A percentile compares a stretch with the other conserved stretches of the same genome.
Evolutionary conservation across 352 stramenopile genomes (phyloP).

Genomic region (Halophytophthora batemanensis): DNA sequence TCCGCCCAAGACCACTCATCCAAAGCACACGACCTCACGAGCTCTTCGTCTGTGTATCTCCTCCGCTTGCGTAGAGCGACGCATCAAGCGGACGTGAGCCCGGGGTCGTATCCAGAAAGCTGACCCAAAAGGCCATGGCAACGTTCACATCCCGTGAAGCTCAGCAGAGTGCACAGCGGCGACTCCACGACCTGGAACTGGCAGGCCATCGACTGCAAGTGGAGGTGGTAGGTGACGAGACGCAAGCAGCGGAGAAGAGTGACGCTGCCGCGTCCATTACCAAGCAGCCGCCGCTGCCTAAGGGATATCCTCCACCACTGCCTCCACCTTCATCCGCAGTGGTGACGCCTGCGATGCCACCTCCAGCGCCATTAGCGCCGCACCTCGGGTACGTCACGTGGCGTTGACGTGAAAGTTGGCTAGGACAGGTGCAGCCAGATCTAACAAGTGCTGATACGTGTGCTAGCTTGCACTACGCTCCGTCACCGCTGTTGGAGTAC

Average conservation of each 20-base stretch:
- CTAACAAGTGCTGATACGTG: slow-evolving; percentile 2
- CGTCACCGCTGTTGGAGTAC: slow-evolving; percentile 82
- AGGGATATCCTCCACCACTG: slow-evolving; percentile 30
- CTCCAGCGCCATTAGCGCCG: slow-evolving; percentile 51
- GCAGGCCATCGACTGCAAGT: slow-evolving; percentile 48
- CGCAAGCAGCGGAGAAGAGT: slow-evolving; percentile 2
- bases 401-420: not conserved
- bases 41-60: too few species aligned
- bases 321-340: slow-evolving; percentile 13
- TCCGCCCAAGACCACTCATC: not conserved
- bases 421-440: not conserved
- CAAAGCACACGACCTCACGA: too few species aligned
- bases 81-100: slow-evolving; percentile 31
- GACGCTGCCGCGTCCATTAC: not conserved
- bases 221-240: slow-evolving; percentile 18
- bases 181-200: slow-evolving; percentile 48
- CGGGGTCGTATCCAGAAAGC: slow-evolving; percentile 8
- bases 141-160: slow-evolving; percentile 31
- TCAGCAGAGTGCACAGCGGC: slow-evolving; percentile 34
- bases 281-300: slow-evolving; percentile 26
- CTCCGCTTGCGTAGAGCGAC: slow-evolving; percentile 10
- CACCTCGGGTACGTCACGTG: slow-evolving; percentile 58
- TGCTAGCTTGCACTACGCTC: slow-evolving; percentile 76
- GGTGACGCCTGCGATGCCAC: slow-evolving; percentile 3
- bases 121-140: slow-evolving; percentile 46